These are phyloP conservation scores for Linnemannia exigua DNA, from an alignment of 192 early-diverging fungal genomes.

Conservation along the genomic window DNA sequence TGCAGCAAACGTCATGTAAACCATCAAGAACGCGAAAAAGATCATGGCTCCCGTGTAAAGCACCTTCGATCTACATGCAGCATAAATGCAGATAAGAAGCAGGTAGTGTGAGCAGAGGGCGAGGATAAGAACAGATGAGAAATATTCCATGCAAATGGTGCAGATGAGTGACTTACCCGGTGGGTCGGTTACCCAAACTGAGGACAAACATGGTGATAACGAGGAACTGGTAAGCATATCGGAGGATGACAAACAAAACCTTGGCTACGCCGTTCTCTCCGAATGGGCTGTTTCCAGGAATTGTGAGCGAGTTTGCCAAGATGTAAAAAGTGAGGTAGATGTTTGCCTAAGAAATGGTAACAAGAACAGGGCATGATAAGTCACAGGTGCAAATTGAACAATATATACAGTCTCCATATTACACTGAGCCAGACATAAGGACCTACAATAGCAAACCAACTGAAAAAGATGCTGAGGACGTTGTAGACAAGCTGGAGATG, in stretches of 20 bases:
- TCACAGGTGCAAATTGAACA: neutral
- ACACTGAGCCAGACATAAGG: constrained; percentile 50
- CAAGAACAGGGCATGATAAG: neutral
- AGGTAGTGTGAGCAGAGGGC: neutral
- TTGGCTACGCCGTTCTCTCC: constrained; percentile 64
- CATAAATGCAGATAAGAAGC: neutral
- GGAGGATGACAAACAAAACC: constrained; percentile 76
- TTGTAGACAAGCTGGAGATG: constrained; percentile 78
- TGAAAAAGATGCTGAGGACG: constrained; percentile 75
- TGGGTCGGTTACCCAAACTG: constrained; percentile 92
- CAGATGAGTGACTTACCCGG: constrained; percentile 64
- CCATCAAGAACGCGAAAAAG: constrained; percentile 87
- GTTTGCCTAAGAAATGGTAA: constrained; percentile 68
- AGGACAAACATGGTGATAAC: constrained; percentile 86
- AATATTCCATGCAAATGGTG: neutral
- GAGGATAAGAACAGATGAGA: neutral
- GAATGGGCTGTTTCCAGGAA: constrained; percentile 68
- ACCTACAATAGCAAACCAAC: constrained; percentile 82
- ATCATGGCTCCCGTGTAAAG: constrained; percentile 79
- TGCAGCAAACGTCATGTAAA: constrained; percentile 82
- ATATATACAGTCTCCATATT: too few relatives aligned
- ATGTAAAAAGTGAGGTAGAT: constrained; percentile 91
- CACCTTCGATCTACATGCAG: constrained; percentile 64
- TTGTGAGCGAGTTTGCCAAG: constrained; percentile 63
- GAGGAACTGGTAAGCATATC: constrained; percentile 82